Percentiles rank a stretch among this genome's conserved stretches.
Evolutionary conservation across 495 filamentous ascomycete species (phyloP).

Genomic region (Podospora bellae-mahoneyi): DNA sequence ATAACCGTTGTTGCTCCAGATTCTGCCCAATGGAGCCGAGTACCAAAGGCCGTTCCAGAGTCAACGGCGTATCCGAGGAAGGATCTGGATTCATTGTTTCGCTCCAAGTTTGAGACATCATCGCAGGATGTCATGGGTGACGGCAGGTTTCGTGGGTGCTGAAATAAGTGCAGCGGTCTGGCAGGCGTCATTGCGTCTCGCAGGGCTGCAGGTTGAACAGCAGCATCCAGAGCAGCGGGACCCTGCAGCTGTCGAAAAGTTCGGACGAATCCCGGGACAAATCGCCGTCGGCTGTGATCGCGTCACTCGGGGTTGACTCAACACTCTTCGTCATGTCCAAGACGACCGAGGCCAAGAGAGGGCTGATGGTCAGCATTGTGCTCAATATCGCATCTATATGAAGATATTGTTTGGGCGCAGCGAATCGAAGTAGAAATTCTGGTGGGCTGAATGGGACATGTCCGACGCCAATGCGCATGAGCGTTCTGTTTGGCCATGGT

Average conservation of each 20-base stretch:
- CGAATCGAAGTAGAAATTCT: neutral
- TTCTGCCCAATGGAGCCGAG: neutral
- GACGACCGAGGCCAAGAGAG: neutral
- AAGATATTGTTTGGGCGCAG: neutral
- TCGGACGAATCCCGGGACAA: neutral
- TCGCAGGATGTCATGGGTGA: neutral
- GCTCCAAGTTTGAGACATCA: neutral
- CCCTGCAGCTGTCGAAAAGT: conserved; percentile 5
- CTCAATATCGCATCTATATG: neutral
- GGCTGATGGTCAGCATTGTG: neutral
- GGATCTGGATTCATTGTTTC: neutral
- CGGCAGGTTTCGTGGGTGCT: neutral
- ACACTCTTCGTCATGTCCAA: neutral
- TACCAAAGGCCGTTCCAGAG: neutral
- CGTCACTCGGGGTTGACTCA: neutral
- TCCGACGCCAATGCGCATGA: neutral
- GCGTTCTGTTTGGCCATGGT: neutral
- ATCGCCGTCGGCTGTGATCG: neutral
- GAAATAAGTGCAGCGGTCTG: neutral
- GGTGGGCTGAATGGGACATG: neutral
- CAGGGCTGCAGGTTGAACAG: conserved; percentile 7
- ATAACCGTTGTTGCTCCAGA: neutral
- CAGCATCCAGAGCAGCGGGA: neutral
- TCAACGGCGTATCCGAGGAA: neutral
- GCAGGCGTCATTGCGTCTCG: neutral